Percentiles rank a stretch among this genome's conserved stretches.
Evolutionary conservation across 257 asterid species (phyloP).

Genomic region (Ajuga chamaepitys): DNA sequence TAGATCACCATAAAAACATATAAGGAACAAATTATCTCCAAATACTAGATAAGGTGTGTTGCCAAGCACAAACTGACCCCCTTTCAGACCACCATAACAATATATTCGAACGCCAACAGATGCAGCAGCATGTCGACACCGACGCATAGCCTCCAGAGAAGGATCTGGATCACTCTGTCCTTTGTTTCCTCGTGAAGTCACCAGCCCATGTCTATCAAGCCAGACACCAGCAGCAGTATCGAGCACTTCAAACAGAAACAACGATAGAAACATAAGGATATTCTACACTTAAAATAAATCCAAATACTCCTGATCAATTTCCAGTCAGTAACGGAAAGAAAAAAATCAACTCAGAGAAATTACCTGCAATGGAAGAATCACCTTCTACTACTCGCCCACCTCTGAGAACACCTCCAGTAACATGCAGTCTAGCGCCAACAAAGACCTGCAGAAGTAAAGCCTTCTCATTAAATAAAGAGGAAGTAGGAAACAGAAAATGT

Average conservation of each 20-base stretch:
- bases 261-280: constrained; percentile 12
- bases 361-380: constrained; percentile 89
- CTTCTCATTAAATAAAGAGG: neutral
- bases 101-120: constrained; percentile 88
- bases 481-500: constrained; percentile 1
- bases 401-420: constrained; percentile 95
- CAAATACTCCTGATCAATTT: constrained; percentile 12
- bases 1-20: constrained; percentile 46
- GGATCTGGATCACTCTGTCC: constrained; percentile 60
- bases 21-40: neutral
- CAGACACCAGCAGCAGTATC: constrained; percentile 99
- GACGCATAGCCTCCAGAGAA: constrained; percentile 72
- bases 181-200: constrained; percentile 68
- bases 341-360: constrained; percentile 3
- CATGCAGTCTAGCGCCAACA: constrained; percentile 97
- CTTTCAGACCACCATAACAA: constrained; percentile 83
- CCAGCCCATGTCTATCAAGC: constrained; percentile 87
- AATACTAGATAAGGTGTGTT: constrained; percentile 3
- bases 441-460: constrained; percentile 57
- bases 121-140: constrained; percentile 99
- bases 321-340: constrained; percentile 16
- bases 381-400: constrained; percentile 98
- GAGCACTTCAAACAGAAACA: constrained; percentile 55
- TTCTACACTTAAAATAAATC: neutral
- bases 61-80: constrained; percentile 51